These are phyloP conservation scores for Tubosaeta sp. DNA, from an alignment of 768 basidiomycete genomes.

Conservation along the genomic window DNA sequence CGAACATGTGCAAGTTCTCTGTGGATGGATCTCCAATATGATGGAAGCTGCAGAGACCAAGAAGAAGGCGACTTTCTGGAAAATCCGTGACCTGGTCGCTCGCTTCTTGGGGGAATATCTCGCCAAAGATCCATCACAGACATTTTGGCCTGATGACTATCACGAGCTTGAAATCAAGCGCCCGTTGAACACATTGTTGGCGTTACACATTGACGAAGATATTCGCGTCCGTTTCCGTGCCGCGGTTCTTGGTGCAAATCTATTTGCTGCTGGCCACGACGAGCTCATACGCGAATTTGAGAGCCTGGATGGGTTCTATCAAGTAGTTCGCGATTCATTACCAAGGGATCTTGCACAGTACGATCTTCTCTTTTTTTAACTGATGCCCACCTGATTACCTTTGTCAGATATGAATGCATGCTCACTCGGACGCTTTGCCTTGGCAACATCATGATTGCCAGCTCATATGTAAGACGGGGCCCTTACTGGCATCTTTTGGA, in stretches of 20 bases:
- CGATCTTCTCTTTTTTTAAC: constrained; percentile 20
- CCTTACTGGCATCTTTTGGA: constrained; percentile 90
- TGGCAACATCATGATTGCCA: constrained; percentile 76
- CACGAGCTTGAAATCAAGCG: constrained; percentile 28
- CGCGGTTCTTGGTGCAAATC: constrained; percentile 52
- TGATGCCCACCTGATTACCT: constrained; percentile 6
- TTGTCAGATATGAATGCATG: constrained; percentile 65
- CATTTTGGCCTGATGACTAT: constrained; percentile 40
- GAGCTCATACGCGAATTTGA: constrained; percentile 28
- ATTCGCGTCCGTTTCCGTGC: constrained; percentile 80
- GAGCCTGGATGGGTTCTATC: constrained; percentile 38
- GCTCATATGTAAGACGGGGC: constrained; percentile 70
- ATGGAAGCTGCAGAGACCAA: constrained; percentile 33
- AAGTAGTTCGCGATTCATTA: constrained; percentile 41
- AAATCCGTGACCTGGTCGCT: constrained; percentile 57
- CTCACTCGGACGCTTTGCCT: constrained; percentile 66
- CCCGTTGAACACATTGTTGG: constrained; percentile 48
- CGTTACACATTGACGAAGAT: constrained; percentile 64
- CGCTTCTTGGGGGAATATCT: constrained; percentile 68
- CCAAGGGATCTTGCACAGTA: constrained; percentile 47
- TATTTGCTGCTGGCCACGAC: constrained; percentile 44
- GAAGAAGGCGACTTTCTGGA: constrained; percentile 56
- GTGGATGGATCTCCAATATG: constrained; percentile 48
- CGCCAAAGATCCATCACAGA: constrained; percentile 48
- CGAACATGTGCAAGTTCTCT: constrained; percentile 45